Evolutionary conservation across 805 yeast species (phyloP).

Genomic region (Candida ovalis): DNA sequence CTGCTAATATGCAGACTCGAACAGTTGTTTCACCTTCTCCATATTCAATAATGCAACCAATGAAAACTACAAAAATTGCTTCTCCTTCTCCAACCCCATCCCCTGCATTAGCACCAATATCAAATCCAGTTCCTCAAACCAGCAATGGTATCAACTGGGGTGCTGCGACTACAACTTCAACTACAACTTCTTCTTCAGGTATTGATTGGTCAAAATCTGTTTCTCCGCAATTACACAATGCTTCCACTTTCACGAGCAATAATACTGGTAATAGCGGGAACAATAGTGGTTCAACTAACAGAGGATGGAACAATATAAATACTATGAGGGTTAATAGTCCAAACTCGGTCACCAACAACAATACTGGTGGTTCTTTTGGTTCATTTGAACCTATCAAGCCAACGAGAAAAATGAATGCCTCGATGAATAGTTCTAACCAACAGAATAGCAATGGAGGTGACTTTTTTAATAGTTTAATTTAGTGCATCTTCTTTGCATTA

Average conservation of each 20-base stretch:
- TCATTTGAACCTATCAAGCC: slow-evolving; percentile 22
- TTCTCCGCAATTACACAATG: neutral
- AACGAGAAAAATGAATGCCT: slow-evolving; percentile 14
- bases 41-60: slow-evolving; percentile 21
- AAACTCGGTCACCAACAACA: neutral
- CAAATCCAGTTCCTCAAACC: neutral
- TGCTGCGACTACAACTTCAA: neutral
- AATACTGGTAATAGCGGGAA: neutral
- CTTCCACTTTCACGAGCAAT: neutral
- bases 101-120: slow-evolving; percentile 1
- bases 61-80: slow-evolving; percentile 14
- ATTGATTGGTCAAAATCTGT: neutral
- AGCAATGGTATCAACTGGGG: neutral
- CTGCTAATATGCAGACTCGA: neutral
- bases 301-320: neutral
- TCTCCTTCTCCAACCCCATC: slow-evolving; percentile 9
- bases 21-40: slow-evolving; percentile 1
- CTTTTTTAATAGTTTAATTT: neutral
- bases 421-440: neutral
- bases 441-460: slow-evolving; percentile 1
- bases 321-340: neutral
- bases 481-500: neutral
- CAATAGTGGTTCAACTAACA: neutral
- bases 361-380: slow-evolving; percentile 2
- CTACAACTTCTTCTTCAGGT: neutral